Conservation (phyloP, 148 eudicot genomes). For the Gaultheria prostrata region DNA sequence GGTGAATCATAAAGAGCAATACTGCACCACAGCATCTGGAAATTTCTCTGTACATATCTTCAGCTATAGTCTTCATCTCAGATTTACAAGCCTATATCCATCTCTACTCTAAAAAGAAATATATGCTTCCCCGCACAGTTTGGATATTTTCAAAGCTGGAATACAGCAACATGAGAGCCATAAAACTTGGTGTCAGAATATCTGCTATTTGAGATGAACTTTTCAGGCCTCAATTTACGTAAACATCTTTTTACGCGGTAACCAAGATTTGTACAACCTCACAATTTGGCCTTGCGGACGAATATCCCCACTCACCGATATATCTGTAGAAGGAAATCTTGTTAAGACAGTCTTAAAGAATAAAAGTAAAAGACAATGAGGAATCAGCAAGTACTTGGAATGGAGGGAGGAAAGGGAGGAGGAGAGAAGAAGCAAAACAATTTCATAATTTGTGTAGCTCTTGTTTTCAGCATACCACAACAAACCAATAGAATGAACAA, state of each 20-base stretch:
- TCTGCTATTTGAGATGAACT: neutral
- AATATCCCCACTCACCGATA: neutral
- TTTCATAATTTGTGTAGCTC: neutral
- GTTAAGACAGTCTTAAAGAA: neutral
- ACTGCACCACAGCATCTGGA: neutral
- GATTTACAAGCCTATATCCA: slow-evolving; percentile 18
- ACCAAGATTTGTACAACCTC: neutral
- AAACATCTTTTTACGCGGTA: neutral
- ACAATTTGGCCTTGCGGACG: neutral
- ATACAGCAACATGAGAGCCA: neutral
- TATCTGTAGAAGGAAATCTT: neutral
- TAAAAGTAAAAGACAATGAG: neutral
- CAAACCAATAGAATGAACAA: neutral
- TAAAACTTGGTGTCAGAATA: neutral
- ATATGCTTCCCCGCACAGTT: no score
- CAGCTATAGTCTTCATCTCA: neutral
- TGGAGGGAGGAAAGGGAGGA: neutral
- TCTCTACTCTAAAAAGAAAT: slow-evolving; percentile 3
- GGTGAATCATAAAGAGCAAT: neutral
- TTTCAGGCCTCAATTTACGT: neutral
- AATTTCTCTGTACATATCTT: neutral
- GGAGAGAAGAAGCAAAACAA: neutral
- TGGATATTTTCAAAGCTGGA: neutral
- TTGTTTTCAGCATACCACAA: neutral
- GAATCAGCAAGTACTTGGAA: neutral